These are phyloP conservation scores for Raffaelea ambrosiae DNA, from an alignment of 2,329 filamentous ascomycete genomes.

Conservation along the genomic window DNA sequence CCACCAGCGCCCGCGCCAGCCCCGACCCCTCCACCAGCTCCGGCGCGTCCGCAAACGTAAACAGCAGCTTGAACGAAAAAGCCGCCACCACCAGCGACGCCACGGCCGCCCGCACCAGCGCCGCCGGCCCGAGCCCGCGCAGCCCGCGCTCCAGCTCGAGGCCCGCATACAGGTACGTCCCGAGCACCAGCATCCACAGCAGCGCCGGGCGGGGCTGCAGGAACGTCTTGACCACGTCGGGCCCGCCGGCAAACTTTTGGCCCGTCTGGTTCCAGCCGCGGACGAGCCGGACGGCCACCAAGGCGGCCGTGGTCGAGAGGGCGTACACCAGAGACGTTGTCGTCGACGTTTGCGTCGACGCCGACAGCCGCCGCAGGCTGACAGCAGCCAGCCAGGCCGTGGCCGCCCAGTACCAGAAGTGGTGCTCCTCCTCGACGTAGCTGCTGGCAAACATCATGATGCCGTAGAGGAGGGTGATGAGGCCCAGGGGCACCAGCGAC, in stretches of 20 bases:
- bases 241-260: constrained; percentile 86
- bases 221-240: constrained; percentile 72
- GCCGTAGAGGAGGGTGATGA: constrained; percentile 57
- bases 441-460: constrained; percentile 97
- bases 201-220: constrained; percentile 53
- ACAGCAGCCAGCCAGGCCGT: constrained; percentile 59
- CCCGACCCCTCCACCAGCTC: constrained; percentile 53
- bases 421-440: constrained; percentile 96
- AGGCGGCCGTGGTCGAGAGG: constrained; percentile 27
- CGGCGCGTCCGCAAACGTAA: constrained; percentile 79
- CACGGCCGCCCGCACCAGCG: constrained; percentile 27
- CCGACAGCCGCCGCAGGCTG: constrained; percentile 33
- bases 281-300: constrained; percentile 56
- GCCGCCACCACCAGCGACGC: constrained; percentile 40
- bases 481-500: constrained; percentile 32
- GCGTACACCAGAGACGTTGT: neutral
- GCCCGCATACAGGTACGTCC: constrained; percentile 57
- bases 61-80: constrained; percentile 80
- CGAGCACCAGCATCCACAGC: constrained; percentile 66
- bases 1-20: constrained; percentile 29
- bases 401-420: constrained; percentile 94
- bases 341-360: neutral
- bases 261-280: constrained; percentile 94
- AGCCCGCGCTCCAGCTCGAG: constrained; percentile 34
- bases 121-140: constrained; percentile 30